Evolutionary conservation across 2,329 filamentous ascomycete species (phyloP).

Genomic region (Penicillium sp.): DNA sequence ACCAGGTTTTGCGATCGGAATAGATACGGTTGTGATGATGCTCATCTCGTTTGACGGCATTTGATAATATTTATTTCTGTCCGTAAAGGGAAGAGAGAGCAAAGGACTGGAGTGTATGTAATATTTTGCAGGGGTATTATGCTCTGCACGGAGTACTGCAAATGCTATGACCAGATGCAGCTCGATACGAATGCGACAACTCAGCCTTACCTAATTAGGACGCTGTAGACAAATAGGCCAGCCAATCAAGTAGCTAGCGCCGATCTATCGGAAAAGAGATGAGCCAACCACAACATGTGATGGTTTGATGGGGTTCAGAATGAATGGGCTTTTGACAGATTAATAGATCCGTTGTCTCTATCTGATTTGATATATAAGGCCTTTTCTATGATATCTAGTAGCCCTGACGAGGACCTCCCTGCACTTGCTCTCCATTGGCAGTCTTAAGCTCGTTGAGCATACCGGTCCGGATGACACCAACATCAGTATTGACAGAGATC

Average conservation of each 20-base stretch:
- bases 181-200: neutral
- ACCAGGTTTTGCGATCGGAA: neutral
- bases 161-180: neutral
- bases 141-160: neutral
- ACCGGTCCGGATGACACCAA: slow-evolving; percentile 37
- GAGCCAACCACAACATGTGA: neutral
- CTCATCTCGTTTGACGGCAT: neutral
- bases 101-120: no score
- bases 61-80: neutral
- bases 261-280: neutral
- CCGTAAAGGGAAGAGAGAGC: neutral
- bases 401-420: slow-evolving; percentile 15
- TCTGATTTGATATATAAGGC: neutral
- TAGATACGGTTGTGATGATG: neutral
- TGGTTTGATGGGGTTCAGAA: neutral
- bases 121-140: neutral
- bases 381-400: slow-evolving; percentile 12
- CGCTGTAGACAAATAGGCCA: neutral
- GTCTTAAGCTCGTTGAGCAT: slow-evolving; percentile 40
- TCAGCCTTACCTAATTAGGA: neutral
- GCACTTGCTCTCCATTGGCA: slow-evolving; percentile 33
- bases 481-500: slow-evolving; percentile 47
- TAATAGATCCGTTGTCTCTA: neutral
- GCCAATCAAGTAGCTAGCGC: neutral
- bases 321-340: neutral